Evolutionary conservation across 805 yeast species (phyloP).

Genomic region (Isabelozyma gotoi): DNA sequence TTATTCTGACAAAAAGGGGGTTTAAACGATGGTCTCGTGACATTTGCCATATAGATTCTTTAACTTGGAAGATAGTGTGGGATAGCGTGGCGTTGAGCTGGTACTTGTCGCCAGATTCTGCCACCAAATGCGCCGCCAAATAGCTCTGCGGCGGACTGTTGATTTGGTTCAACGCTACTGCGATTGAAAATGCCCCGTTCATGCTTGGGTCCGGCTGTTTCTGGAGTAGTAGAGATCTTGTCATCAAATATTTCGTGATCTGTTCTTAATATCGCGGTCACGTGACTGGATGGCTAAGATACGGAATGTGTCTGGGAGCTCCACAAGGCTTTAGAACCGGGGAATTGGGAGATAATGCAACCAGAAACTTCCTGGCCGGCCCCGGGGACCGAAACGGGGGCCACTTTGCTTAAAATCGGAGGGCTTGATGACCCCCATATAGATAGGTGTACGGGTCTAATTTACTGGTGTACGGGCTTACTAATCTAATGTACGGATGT

Average conservation of each 20-base stretch:
- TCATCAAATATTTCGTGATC: not conserved
- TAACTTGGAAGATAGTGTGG: conserved; percentile 22
- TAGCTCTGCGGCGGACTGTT: too few relatives aligned
- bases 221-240: not conserved
- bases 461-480: too few relatives aligned
- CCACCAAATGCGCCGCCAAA: not conserved
- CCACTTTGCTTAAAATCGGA: too few relatives aligned
- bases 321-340: too few relatives aligned
- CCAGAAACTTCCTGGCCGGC: too few relatives aligned
- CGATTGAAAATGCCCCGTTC: not conserved
- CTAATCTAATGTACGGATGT: too few relatives aligned
- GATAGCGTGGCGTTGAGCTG: conserved; percentile 20
- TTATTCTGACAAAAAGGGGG: conserved; percentile 23
- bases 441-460: too few relatives aligned
- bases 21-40: conserved; percentile 20
- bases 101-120: not conserved
- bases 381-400: too few relatives aligned
- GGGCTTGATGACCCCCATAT: too few relatives aligned
- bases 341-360: too few relatives aligned
- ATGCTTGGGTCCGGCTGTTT: not conserved
- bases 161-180: not conserved
- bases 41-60: conserved; percentile 27
- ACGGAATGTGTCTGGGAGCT: too few relatives aligned
- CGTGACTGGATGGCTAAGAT: too few relatives aligned
- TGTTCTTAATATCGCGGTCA: not conserved